Percentiles rank a stretch among this genome's conserved stretches.
These are phyloP conservation scores for Vaccinium darrowii DNA, from an alignment of 148 eudicot species.

Conservation along the genomic window DNA sequence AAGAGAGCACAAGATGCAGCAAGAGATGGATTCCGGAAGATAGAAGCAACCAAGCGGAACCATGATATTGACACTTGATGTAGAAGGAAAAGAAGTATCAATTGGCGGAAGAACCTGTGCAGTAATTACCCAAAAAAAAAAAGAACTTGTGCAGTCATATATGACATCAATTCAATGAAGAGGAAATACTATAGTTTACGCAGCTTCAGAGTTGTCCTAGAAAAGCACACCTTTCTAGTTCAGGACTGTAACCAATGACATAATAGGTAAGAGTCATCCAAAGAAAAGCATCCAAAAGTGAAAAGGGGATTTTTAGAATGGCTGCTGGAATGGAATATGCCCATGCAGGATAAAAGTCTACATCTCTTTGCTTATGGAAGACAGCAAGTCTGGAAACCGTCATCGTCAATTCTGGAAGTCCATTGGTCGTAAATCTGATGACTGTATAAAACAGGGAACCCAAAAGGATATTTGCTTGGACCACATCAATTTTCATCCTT, in stretches of 20 bases:
- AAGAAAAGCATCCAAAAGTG: constrained; percentile 46
- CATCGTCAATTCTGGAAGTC: constrained; percentile 56
- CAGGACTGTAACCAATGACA: constrained; percentile 63
- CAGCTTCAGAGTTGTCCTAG: neutral
- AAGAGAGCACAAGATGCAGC: constrained; percentile 32
- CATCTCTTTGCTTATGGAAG: constrained; percentile 65
- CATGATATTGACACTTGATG: constrained; percentile 40
- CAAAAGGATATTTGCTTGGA: constrained; percentile 39
- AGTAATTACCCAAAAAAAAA: too few relatives aligned
- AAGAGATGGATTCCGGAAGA: constrained; percentile 37
- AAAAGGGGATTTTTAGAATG: constrained; percentile 56
- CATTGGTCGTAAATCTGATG: constrained; percentile 51
- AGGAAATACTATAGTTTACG: neutral
- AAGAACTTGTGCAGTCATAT: constrained; percentile 22
- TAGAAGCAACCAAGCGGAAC: constrained; percentile 58
- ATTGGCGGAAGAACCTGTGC: constrained; percentile 52
- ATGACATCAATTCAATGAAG: neutral
- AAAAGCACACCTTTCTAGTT: constrained; percentile 41
- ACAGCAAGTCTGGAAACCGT: constrained; percentile 56
- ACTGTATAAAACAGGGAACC: constrained; percentile 58
- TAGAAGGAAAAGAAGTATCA: constrained; percentile 37
- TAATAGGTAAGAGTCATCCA: constrained; percentile 70
- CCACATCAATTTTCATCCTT: constrained; percentile 39
- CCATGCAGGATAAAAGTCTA: constrained; percentile 74
- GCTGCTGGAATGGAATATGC: constrained; percentile 64